phyloP scores from a whole-genome alignment of 2,329 filamentous ascomycete genomes.

The Massarina eburnea region DNA sequence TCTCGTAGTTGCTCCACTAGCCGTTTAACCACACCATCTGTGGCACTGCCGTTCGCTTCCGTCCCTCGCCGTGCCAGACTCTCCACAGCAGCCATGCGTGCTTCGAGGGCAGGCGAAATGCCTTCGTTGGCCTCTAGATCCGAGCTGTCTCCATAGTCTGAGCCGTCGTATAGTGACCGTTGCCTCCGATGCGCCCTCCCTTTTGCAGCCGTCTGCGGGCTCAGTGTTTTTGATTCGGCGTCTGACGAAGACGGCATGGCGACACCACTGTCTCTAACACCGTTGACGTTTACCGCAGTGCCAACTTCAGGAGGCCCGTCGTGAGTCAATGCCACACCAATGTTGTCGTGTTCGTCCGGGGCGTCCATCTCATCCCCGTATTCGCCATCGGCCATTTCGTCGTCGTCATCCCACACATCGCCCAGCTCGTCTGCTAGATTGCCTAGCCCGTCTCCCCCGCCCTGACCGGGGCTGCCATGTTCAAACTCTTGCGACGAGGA shows the following conservation, averaged over 20 bases:
- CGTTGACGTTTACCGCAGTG: conserved; percentile 25
- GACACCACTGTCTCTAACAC: conserved; percentile 50
- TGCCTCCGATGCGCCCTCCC: conserved; percentile 44
- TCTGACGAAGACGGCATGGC: conserved; percentile 45
- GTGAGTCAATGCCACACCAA: conserved; percentile 38
- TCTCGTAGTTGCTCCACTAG: conserved; percentile 71
- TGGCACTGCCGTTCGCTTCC: conserved; percentile 65
- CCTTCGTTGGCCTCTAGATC: conserved; percentile 67
- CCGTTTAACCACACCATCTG: conserved; percentile 67
- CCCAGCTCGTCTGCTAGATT: conserved; percentile 81
- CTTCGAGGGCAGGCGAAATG: conserved; percentile 66
- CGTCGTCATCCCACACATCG: conserved; percentile 69
- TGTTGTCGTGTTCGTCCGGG: conserved; percentile 22
- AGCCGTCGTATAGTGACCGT: conserved; percentile 66
- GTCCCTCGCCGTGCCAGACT: conserved; percentile 64
- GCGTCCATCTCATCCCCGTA: conserved; percentile 38
- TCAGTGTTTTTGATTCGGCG: conserved; percentile 36
- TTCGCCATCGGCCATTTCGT: conserved; percentile 54
- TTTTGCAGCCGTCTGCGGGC: conserved; percentile 37
- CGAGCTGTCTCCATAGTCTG: conserved; percentile 72
- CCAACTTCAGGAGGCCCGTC: conserved; percentile 32
- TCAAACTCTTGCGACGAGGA: conserved; percentile 46
- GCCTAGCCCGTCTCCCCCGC: conserved; percentile 62
- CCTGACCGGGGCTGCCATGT: conserved; percentile 40
- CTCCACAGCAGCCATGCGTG: conserved; percentile 72